A percentile compares a stretch with the other conserved stretches of the same genome.
These are phyloP conservation scores for Suillus plorans DNA, from an alignment of 768 basidiomycete genomes.

Conservation along the genomic window DNA sequence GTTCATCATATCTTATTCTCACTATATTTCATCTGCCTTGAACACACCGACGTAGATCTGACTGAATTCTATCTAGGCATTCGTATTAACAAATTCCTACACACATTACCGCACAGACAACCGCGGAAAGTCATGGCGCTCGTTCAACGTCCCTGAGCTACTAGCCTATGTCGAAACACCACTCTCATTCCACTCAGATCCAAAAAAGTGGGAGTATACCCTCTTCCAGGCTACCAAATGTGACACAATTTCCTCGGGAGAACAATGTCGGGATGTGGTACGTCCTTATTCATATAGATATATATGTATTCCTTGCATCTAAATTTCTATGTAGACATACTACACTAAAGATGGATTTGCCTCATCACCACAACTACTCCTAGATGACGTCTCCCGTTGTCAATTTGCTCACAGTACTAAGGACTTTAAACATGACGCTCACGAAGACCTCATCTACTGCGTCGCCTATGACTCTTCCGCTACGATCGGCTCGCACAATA, in stretches of 20 bases:
- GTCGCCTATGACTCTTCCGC: slow-evolving; percentile 76
- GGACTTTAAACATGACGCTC: slow-evolving; percentile 79
- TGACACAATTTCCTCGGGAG: slow-evolving; percentile 49
- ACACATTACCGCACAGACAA: slow-evolving; percentile 89
- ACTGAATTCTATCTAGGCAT: slow-evolving; percentile 56
- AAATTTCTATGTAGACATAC: slow-evolving; percentile 59
- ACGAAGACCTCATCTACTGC: slow-evolving; percentile 80
- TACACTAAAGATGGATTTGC: slow-evolving; percentile 86
- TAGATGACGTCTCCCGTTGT: slow-evolving; percentile 74
- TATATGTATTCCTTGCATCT: slow-evolving; percentile 4
- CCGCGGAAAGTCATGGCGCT: slow-evolving; percentile 83
- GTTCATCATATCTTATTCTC: neutral
- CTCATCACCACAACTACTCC: slow-evolving; percentile 54
- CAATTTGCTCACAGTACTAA: slow-evolving; percentile 87
- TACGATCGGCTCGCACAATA: slow-evolving; percentile 39
- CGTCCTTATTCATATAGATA: slow-evolving; percentile 2
- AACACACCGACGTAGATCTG: neutral
- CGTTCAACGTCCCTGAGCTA: slow-evolving; percentile 68
- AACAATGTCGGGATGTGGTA: slow-evolving; percentile 73
- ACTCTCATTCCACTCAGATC: slow-evolving; percentile 85
- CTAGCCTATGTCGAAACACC: slow-evolving; percentile 49
- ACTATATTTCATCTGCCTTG: slow-evolving; percentile 4
- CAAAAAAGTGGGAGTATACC: slow-evolving; percentile 67
- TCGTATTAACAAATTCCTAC: slow-evolving; percentile 69
- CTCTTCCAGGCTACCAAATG: slow-evolving; percentile 79